A percentile compares a stretch with the other conserved stretches of the same genome.
Evolutionary conservation across 2,329 filamentous ascomycete genomes (phyloP).

Genomic region (Xylaria hypoxylon): DNA sequence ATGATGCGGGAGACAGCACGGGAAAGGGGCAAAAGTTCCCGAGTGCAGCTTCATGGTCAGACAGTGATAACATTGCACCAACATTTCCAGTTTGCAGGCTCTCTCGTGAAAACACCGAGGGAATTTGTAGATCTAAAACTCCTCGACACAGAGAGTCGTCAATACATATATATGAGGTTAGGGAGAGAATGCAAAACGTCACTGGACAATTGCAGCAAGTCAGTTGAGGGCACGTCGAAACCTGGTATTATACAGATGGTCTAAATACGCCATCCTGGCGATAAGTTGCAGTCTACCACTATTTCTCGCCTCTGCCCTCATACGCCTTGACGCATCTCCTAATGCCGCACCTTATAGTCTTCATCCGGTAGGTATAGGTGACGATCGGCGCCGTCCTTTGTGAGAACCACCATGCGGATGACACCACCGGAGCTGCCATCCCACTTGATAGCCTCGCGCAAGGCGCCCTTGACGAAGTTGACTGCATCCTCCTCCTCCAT

Average conservation of each 20-base stretch:
- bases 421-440: conserved; percentile 98
- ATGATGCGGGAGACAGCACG: conserved; percentile 21
- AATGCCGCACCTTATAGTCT: conserved; percentile 80
- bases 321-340: conserved; percentile 57
- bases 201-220: conserved; percentile 2
- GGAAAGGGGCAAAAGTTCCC: conserved; percentile 8
- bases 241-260: conserved; percentile 41
- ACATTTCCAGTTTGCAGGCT: conserved; percentile 8
- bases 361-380: conserved; percentile 96
- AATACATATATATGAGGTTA: background rate
- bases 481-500: conserved; percentile 95
- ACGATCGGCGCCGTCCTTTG: conserved; percentile 86
- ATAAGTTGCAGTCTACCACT: conserved; percentile 25
- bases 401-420: conserved; percentile 97
- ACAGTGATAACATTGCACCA: conserved; percentile 2
- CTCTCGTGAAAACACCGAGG: no score
- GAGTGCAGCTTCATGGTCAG: conserved; percentile 8
- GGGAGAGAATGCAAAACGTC: background rate
- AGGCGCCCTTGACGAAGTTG: conserved; percentile 88
- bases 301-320: conserved; percentile 13
- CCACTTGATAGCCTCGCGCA: conserved; percentile 98
- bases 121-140: background rate
- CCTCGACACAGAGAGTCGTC: background rate
- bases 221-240: conserved; percentile 21
- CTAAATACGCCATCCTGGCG: conserved; percentile 17